These are phyloP conservation scores for Pseudogymnoascus verrucosus DNA, from an alignment of 2,329 filamentous ascomycete genomes.

Conservation along the genomic window DNA sequence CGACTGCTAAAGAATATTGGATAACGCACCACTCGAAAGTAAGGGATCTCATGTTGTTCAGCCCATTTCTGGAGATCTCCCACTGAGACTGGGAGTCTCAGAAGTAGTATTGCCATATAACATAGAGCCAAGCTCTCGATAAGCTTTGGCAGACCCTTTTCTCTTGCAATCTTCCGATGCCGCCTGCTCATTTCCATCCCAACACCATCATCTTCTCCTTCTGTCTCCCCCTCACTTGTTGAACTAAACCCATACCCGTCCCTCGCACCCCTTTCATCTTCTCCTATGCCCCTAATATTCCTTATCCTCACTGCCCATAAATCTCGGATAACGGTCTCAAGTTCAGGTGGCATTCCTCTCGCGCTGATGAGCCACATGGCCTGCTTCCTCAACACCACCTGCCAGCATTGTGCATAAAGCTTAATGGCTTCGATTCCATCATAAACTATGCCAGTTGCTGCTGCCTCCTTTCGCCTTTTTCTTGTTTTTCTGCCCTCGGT, in stretches of 20 bases:
- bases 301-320: slow-evolving; percentile 62
- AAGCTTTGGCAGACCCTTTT: slow-evolving; percentile 50
- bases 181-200: slow-evolving; percentile 25
- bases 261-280: slow-evolving; percentile 21
- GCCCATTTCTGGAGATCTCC: slow-evolving; percentile 66
- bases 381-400: slow-evolving; percentile 79
- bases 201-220: slow-evolving; percentile 18
- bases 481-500: slow-evolving; percentile 47
- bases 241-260: slow-evolving; percentile 27
- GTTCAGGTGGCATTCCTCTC: slow-evolving; percentile 59
- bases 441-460: slow-evolving; percentile 48
- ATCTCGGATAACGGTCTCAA: slow-evolving; percentile 74
- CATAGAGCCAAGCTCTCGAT: slow-evolving; percentile 70
- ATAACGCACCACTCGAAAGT: slow-evolving; percentile 53
- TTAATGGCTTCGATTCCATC: slow-evolving; percentile 61
- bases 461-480: slow-evolving; percentile 49
- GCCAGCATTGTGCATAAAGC: slow-evolving; percentile 76
- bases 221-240: slow-evolving; percentile 14
- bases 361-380: slow-evolving; percentile 52
- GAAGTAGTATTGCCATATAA: slow-evolving; percentile 68
- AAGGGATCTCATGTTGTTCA: slow-evolving; percentile 60
- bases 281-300: slow-evolving; percentile 24
- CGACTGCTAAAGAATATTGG: neutral
- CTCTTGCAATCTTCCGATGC: slow-evolving; percentile 12
- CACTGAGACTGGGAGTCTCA: slow-evolving; percentile 68